These are phyloP conservation scores for Metschnikowia lunata DNA, from an alignment of 805 yeast species.

Conservation along the genomic window DNA sequence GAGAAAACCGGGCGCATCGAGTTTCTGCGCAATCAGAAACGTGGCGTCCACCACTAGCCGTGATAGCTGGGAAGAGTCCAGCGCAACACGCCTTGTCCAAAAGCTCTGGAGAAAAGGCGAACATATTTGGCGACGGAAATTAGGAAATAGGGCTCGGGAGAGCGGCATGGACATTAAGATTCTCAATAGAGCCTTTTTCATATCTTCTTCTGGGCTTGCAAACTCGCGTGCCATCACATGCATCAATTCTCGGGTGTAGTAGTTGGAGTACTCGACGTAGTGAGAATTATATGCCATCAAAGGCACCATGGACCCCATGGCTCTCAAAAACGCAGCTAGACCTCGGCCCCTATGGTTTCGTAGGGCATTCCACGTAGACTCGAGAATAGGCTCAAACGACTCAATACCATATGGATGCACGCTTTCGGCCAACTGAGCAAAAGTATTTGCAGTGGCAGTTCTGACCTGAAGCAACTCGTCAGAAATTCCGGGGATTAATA, in stretches of 20 bases:
- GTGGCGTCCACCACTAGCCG: conserved; percentile 71
- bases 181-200: conserved; percentile 67
- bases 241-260: conserved; percentile 73
- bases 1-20: conserved; percentile 60
- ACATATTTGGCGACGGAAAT: conserved; percentile 43
- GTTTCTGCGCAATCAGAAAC: conserved; percentile 56
- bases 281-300: conserved; percentile 59
- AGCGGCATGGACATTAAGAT: conserved; percentile 66
- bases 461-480: conserved; percentile 71
- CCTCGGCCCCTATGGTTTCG: conserved; percentile 72
- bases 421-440: conserved; percentile 74
- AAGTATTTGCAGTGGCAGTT: conserved; percentile 63
- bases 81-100: conserved; percentile 81
- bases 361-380: conserved; percentile 78
- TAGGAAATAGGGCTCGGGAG: conserved; percentile 51
- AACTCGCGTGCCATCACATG: conserved; percentile 67
- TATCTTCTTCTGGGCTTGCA: conserved; percentile 79
- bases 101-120: conserved; percentile 63
- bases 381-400: conserved; percentile 69
- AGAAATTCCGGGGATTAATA: conserved; percentile 52
- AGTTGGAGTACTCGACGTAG: conserved; percentile 67
- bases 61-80: conserved; percentile 51
- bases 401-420: conserved; percentile 88
- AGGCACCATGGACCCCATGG: conserved; percentile 78
- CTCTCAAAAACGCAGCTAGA: conserved; percentile 69